phyloP scores from a whole-genome alignment of 108 stramenopile genomes.

The Epithemia pelagica region DNA sequence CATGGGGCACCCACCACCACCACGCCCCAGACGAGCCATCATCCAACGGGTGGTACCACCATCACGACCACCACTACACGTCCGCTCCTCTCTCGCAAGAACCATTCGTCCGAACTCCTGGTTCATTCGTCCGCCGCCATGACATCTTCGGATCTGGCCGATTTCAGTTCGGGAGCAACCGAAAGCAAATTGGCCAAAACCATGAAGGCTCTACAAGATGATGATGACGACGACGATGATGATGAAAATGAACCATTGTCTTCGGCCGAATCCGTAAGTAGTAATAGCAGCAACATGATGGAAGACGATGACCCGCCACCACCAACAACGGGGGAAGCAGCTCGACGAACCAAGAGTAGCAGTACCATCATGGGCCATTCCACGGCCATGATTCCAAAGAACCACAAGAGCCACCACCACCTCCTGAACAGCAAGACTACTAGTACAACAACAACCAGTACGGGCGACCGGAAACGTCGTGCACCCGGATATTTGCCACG shows the following conservation, averaged over 20 bases:
- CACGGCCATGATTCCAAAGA: not conserved
- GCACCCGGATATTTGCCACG: not conserved
- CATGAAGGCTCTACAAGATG: constrained; percentile 5
- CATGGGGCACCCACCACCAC: not conserved
- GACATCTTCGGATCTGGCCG: constrained; percentile 31
- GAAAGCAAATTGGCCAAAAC: constrained; percentile 12
- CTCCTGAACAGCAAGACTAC: too few species aligned
- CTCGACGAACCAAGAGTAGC: not conserved
- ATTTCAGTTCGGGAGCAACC: constrained; percentile 29
- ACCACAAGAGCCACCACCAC: too few species aligned
- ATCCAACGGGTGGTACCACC: constrained; percentile 2
- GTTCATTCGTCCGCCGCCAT: not conserved
- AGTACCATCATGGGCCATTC: not conserved
- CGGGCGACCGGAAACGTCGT: not conserved
- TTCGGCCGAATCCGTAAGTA: not conserved
- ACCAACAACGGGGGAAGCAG: not conserved
- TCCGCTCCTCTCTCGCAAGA: not conserved
- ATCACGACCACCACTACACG: not conserved
- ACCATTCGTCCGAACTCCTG: constrained; percentile 4
- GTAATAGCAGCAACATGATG: not conserved
- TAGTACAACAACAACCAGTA: not conserved
- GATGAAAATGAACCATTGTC: not conserved
- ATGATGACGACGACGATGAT: not conserved
- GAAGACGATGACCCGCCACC: not conserved
- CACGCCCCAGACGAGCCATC: too few species aligned